Percentiles rank a stretch among this genome's conserved stretches.
Conservation (phyloP, 2,329 filamentous ascomycete species). For the Lomentospora prolificans region DNA sequence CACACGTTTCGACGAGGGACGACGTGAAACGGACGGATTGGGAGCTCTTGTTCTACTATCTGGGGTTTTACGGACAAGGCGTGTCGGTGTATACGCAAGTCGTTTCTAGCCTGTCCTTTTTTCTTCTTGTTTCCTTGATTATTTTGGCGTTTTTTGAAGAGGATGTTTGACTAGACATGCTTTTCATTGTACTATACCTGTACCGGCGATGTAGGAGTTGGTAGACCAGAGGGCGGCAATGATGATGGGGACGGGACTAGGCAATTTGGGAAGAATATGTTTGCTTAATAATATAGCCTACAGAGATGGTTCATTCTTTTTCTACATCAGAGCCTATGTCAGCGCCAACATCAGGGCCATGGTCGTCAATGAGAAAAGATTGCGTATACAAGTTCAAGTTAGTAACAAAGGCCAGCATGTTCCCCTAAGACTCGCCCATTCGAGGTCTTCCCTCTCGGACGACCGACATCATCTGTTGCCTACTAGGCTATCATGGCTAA, state of each 20-base stretch:
- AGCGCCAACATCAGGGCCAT: too few relatives aligned
- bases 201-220: slow-evolving; percentile 1
- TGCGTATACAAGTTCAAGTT: too few relatives aligned
- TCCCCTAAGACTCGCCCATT: too few relatives aligned
- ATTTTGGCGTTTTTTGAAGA: not conserved
- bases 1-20: not conserved
- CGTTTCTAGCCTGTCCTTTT: not conserved
- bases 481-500: not conserved
- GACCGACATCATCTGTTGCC: too few relatives aligned
- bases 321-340: too few relatives aligned
- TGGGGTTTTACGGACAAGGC: not conserved
- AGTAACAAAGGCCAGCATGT: too few relatives aligned
- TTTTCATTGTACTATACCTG: slow-evolving; percentile 1
- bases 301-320: not conserved
- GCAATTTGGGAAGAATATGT: not conserved
- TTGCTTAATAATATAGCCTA: not conserved
- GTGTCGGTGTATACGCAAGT: not conserved
- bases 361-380: too few relatives aligned
- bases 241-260: not conserved
- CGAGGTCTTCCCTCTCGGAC: too few relatives aligned
- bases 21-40: too few relatives aligned
- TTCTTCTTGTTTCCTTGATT: not conserved
- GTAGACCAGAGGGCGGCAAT: not conserved
- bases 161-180: slow-evolving; percentile 1
- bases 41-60: not conserved